These are phyloP conservation scores for Lasiodiplodia citricola DNA, from an alignment of 2,329 filamentous ascomycete genomes.

Conservation along the genomic window DNA sequence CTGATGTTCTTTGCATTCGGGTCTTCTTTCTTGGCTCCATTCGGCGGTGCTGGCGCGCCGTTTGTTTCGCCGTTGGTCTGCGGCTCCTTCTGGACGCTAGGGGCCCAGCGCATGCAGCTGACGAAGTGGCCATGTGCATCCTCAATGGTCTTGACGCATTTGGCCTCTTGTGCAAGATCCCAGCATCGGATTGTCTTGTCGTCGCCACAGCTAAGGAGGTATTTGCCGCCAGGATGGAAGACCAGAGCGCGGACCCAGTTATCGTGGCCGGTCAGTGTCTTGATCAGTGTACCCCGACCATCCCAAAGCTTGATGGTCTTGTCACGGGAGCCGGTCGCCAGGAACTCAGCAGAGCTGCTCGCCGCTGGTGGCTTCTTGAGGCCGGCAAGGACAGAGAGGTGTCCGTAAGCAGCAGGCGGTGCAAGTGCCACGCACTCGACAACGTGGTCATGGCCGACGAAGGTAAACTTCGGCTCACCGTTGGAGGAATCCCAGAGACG, in stretches of 20 bases:
- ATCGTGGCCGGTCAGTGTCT: constrained; percentile 84
- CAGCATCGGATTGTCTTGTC: constrained; percentile 94
- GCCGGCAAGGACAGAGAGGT: constrained; percentile 78
- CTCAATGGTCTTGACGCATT: constrained; percentile 80
- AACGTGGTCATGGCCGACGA: constrained; percentile 85
- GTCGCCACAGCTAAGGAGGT: constrained; percentile 82
- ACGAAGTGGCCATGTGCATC: constrained; percentile 86
- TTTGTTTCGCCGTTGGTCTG: constrained; percentile 42
- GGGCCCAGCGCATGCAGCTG: constrained; percentile 86
- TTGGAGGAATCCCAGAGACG: constrained; percentile 84
- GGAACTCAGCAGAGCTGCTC: constrained; percentile 79
- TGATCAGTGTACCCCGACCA: constrained; percentile 80
- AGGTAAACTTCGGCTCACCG: constrained; percentile 76
- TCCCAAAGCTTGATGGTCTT: constrained; percentile 94
- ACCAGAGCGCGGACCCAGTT: constrained; percentile 89
- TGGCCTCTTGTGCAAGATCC: constrained; percentile 89
- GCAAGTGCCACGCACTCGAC: constrained; percentile 88
- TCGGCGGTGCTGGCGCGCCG: constrained; percentile 24
- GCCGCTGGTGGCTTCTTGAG: constrained; percentile 80
- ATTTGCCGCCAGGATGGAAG: constrained; percentile 92
- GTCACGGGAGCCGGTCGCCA: constrained; percentile 87
- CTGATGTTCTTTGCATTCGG: constrained; percentile 66
- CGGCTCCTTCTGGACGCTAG: constrained; percentile 69
- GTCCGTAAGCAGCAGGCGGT: constrained; percentile 76
- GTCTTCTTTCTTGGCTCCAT: constrained; percentile 57